These are phyloP conservation scores for Backusella macrospora DNA, from an alignment of 192 early-diverging fungal species.

Conservation along the genomic window DNA sequence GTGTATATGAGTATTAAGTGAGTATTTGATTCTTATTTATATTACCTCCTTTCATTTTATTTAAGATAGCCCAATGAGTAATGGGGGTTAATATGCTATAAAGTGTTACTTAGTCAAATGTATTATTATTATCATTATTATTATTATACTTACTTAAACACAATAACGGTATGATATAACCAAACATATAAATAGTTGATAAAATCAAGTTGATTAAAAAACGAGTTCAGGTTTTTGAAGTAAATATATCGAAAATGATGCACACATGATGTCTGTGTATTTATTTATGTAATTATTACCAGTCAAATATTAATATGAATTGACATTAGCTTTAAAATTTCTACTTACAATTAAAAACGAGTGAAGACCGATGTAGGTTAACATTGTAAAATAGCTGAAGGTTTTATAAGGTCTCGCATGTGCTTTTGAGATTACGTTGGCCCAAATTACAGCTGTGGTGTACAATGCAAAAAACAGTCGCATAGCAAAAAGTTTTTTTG, in stretches of 20 bases:
- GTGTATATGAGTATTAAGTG: no score
- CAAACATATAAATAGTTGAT: constrained; percentile 38
- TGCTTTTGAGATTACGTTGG: constrained; percentile 10
- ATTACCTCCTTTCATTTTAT: neutral
- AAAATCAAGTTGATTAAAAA: constrained; percentile 27
- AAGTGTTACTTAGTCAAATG: neutral
- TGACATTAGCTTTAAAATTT: neutral
- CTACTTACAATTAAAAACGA: constrained; percentile 30
- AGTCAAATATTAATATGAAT: constrained; percentile 6
- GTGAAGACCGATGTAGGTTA: constrained; percentile 35
- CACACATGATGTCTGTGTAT: neutral
- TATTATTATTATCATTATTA: neutral
- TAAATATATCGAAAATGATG: constrained; percentile 30
- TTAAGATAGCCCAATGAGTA: constrained; percentile 31
- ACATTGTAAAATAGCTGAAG: constrained; percentile 32
- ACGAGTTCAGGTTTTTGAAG: constrained; percentile 8
- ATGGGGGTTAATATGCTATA: constrained; percentile 35
- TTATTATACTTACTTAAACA: constrained; percentile 34
- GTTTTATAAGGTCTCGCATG: neutral
- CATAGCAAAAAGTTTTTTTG: constrained; percentile 22
- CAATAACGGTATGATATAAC: constrained; percentile 34
- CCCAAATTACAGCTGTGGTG: constrained; percentile 24
- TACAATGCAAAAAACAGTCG: constrained; percentile 10
- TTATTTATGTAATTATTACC: no score
- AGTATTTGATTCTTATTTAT: no score